Base-by-base conservation (phyloP, 805 yeast species). In the Lachancea nothofagi region DNA sequence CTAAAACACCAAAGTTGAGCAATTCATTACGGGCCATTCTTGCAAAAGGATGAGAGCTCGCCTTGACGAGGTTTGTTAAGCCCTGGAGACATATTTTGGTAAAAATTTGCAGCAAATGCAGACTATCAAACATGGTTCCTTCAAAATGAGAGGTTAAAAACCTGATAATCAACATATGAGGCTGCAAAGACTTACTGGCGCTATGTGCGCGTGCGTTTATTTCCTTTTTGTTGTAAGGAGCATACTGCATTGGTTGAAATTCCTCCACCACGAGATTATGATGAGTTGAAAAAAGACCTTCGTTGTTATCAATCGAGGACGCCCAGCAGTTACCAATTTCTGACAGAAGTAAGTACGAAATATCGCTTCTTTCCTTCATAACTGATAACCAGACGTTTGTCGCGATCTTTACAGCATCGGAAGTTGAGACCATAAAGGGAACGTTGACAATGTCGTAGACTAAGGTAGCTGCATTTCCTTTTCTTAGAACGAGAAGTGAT, bases 41-140 rank as follows among this genome's bases (percentile, higher is more conserved):
- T 0, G 96, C 77, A 56, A 78, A 78, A 7, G 97, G 95, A 61
- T 90, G 97, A 35, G 73, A 61, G 50, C 95, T 83, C 2, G 93
- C 96, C 29, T 54, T 49, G 3, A 59, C 51, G 29, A 79, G 60
- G 30, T 68, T 65, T 10, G 58, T 54, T 49, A 89, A 66, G 0
- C 89, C 85, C 29, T 72, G 59, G 22, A 74, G 62, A 13, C 75
- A 67, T 37, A 82, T 69, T 22, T 78, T 64, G 0, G 89, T 80
- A 54, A 86, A 85, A 42, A 83, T 59, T 48, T 78, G 80, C 48
- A 85, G 63, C 23, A 83, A 63, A 47, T 81, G 86, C 39, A 72
- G 77, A 61, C 89, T 79, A 50, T 80, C 83, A 51, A 77, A 77
- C 57, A 78, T 63, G 1, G 87, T 74, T 0, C 96, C 87, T 57